Conservation (phyloP, 2,329 filamentous ascomycete genomes). For the Ophiostoma quercus region DNA sequence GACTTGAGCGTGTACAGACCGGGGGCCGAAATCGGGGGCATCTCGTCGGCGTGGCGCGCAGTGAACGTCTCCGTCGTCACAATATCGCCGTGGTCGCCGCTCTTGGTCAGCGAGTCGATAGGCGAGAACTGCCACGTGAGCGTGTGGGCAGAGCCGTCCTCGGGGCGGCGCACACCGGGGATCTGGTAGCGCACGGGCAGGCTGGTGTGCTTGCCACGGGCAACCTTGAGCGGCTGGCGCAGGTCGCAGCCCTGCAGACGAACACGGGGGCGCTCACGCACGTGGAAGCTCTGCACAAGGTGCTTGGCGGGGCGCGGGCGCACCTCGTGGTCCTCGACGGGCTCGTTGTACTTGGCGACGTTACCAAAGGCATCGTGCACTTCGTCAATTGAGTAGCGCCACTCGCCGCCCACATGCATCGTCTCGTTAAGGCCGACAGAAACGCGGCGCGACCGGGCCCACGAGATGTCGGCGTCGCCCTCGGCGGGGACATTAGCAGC, state of each 20-base stretch:
- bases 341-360: constrained; percentile 64
- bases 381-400: constrained; percentile 87
- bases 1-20: constrained; percentile 83
- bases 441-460: constrained; percentile 72
- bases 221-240: constrained; percentile 74
- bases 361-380: constrained; percentile 90
- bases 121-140: constrained; percentile 79
- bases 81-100: constrained; percentile 62
- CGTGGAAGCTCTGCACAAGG: constrained; percentile 71
- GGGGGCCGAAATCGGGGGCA: constrained; percentile 64
- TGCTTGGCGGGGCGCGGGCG: constrained; percentile 54
- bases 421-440: constrained; percentile 86
- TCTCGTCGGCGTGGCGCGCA: constrained; percentile 57
- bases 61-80: constrained; percentile 53
- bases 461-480: constrained; percentile 64
- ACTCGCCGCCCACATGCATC: constrained; percentile 69
- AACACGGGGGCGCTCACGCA: constrained; percentile 78
- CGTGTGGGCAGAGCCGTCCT: constrained; percentile 56
- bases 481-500: constrained; percentile 47
- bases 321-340: constrained; percentile 62
- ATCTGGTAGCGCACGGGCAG: constrained; percentile 69
- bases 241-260: constrained; percentile 70
- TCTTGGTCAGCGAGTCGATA: constrained; percentile 61
- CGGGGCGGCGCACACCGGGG: constrained; percentile 51
- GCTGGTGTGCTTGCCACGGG: constrained; percentile 61